Conservation (phyloP, 2,329 filamentous ascomycete genomes). For the Colletotrichum ledebouriae region DNA sequence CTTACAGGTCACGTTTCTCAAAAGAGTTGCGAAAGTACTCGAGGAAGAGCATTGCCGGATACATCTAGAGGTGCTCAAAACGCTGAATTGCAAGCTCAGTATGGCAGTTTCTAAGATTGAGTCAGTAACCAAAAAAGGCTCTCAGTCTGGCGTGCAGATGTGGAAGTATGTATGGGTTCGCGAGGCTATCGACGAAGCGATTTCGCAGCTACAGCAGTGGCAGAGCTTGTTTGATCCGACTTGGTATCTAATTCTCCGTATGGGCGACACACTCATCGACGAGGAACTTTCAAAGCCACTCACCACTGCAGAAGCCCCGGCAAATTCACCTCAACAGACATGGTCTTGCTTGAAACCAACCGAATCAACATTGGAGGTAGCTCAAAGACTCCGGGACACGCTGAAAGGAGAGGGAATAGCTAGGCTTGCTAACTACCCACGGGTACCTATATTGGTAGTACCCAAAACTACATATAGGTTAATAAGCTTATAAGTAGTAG, state of each 20-base stretch:
- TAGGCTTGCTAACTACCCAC: no score
- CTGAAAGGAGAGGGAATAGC: background rate
- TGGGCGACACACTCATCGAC: background rate
- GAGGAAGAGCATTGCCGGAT: background rate
- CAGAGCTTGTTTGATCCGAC: background rate
- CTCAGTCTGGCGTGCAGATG: background rate
- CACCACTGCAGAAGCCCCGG: no score
- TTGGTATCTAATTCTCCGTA: constrained; percentile 13
- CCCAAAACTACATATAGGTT: no score
- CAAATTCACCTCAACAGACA: no score
- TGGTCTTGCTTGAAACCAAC: no score
- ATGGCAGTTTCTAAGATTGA: background rate
- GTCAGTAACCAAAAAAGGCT: background rate
- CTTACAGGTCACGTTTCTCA: background rate
- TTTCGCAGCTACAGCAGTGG: background rate
- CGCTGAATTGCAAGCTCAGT: background rate
- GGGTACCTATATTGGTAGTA: no score
- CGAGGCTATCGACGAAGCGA: background rate
- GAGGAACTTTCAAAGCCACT: background rate
- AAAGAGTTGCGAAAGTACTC: background rate
- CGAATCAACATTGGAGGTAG: background rate
- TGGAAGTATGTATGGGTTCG: background rate
- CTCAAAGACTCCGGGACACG: no score
- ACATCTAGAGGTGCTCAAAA: background rate
- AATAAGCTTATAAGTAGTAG: no score